Evolutionary conservation across 2,329 filamentous ascomycete genomes (phyloP).

Genomic region (Bertia moriformis): DNA sequence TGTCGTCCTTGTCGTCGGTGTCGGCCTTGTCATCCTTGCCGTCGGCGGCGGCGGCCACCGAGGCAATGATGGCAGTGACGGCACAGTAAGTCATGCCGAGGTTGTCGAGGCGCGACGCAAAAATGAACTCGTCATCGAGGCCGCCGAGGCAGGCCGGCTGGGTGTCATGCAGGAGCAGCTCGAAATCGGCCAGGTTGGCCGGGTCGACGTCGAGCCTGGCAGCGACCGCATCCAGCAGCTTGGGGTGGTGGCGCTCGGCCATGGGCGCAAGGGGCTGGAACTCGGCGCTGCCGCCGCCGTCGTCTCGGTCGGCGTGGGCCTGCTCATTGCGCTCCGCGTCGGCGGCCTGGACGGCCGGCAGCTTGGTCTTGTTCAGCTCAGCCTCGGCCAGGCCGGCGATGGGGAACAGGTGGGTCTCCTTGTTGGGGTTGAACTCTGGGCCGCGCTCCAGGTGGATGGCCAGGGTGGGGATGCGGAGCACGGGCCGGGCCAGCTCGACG

Average conservation of each 20-base stretch:
- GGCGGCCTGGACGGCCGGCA: constrained; percentile 6
- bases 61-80: constrained; percentile 70
- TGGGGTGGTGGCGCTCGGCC: constrained; percentile 74
- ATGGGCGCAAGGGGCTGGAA: constrained; percentile 68
- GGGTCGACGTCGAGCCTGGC: constrained; percentile 60
- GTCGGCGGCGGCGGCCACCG: constrained; percentile 45
- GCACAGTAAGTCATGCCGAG: constrained; percentile 93
- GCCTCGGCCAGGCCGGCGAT: constrained; percentile 78
- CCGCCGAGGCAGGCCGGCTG: constrained; percentile 83
- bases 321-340: constrained; percentile 12
- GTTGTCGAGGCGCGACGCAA: constrained; percentile 90
- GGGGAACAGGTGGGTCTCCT: constrained; percentile 88
- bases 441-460: constrained; percentile 79
- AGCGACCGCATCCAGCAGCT: constrained; percentile 73
- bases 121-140: constrained; percentile 85
- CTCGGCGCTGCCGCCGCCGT: constrained; percentile 25
- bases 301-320: constrained; percentile 10
- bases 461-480: constrained; percentile 81
- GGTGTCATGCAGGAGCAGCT: constrained; percentile 91
- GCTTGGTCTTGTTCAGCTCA: constrained; percentile 65
- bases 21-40: too few relatives aligned
- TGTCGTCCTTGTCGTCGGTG: too few relatives aligned
- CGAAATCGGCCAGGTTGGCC: constrained; percentile 74
- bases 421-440: constrained; percentile 79
- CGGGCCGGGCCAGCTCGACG: constrained; percentile 77